A percentile compares a stretch with the other conserved stretches of the same genome.
Conservation (phyloP, 257 asterid genomes). For the Coffea eugenioides region DNA sequence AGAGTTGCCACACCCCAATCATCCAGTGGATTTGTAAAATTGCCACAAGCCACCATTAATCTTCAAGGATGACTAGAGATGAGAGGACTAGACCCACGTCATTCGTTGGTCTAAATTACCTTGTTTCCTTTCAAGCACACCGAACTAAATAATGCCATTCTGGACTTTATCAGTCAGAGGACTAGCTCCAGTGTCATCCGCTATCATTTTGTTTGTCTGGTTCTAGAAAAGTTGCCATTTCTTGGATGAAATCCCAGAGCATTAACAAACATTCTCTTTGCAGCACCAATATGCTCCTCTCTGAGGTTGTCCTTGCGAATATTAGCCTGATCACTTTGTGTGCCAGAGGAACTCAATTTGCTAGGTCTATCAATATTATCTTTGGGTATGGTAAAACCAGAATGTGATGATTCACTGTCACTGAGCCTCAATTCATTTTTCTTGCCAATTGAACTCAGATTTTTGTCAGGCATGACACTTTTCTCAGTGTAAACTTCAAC, state of each 20-base stretch:
- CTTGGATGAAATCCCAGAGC: conserved; percentile 68
- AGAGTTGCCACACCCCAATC: background rate
- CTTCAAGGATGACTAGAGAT: background rate
- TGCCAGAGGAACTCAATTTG: conserved; percentile 28
- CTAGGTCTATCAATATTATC: conserved; percentile 14
- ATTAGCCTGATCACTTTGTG: conserved; percentile 26
- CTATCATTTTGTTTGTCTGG: conserved; percentile 35
- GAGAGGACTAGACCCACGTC: background rate
- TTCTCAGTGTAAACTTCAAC: conserved; percentile 14
- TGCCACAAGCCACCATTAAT: background rate
- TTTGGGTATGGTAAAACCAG: conserved; percentile 25
- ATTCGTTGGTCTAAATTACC: background rate
- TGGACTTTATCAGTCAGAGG: background rate
- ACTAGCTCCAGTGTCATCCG: conserved; percentile 13
- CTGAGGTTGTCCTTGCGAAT: conserved; percentile 35
- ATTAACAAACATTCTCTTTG: conserved; percentile 90
- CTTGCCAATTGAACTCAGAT: conserved; percentile 21
- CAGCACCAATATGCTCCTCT: conserved; percentile 83
- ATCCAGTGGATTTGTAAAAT: background rate
- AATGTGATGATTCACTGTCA: conserved; percentile 26
- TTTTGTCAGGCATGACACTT: conserved; percentile 24
- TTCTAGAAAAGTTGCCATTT: conserved; percentile 38
- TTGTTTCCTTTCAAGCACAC: background rate
- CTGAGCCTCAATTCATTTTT: conserved; percentile 19
- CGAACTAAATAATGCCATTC: background rate